phyloP scores from a whole-genome alignment of 208 protist species.

The Novymonas esmeraldas region DNA sequence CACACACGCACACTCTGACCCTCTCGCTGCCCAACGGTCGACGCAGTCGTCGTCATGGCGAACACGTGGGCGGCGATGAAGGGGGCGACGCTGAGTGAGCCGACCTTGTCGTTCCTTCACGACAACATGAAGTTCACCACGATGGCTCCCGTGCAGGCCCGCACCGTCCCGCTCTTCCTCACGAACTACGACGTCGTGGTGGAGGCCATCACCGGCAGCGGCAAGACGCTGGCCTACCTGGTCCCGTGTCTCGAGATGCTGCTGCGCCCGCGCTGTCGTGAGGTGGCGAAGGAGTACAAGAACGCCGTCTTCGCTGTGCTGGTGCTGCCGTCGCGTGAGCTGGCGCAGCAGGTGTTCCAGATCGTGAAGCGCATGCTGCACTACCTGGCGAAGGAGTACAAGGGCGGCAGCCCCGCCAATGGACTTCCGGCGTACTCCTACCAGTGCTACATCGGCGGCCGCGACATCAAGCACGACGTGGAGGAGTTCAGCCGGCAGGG shows the following conservation, averaged over 20 bases:
- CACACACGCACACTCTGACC: background rate
- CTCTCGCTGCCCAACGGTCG: background rate
- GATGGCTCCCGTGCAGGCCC: constrained; percentile 94
- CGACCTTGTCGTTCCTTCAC: constrained; percentile 66
- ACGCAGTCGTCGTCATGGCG: constrained; percentile 13
- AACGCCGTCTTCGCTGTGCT: constrained; percentile 89
- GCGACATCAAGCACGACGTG: constrained; percentile 81
- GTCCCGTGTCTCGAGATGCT: constrained; percentile 91
- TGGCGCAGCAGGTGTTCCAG: constrained; percentile 94
- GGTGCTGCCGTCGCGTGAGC: constrained; percentile 93
- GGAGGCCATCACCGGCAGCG: constrained; percentile 93
- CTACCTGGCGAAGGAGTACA: constrained; percentile 63
- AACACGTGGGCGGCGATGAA: constrained; percentile 84
- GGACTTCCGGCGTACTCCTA: constrained; percentile 74
- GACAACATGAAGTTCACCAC: constrained; percentile 77
- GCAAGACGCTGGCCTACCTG: constrained; percentile 95
- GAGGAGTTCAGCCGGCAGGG: constrained; percentile 78
- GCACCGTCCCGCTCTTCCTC: constrained; percentile 89
- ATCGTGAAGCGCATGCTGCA: constrained; percentile 77
- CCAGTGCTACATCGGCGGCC: constrained; percentile 92
- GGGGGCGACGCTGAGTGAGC: constrained; percentile 63
- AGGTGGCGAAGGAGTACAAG: constrained; percentile 49
- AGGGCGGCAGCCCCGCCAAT: constrained; percentile 29
- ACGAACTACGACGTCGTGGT: constrained; percentile 93
- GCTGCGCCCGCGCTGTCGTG: constrained; percentile 55